Conservation (phyloP, 805 yeast genomes). For the Pichia californica region DNA sequence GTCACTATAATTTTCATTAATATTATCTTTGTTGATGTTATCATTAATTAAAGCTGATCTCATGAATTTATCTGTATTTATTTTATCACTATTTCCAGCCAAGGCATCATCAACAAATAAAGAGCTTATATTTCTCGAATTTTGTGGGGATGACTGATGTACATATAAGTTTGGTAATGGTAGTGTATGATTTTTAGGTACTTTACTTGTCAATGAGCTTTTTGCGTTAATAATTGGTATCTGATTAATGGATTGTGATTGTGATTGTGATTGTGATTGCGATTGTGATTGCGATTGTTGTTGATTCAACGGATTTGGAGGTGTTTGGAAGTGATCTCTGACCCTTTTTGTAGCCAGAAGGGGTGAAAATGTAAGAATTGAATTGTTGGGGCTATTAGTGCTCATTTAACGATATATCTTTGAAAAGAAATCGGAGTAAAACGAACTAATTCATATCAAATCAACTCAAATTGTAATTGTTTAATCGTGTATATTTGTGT, state of each 20-base stretch:
- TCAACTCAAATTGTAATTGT: background rate
- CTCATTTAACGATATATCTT: no score
- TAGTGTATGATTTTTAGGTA: conserved; percentile 9
- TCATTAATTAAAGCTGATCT: no score
- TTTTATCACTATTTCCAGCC: background rate
- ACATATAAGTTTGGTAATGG: conserved; percentile 11
- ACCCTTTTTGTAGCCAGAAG: conserved; percentile 35
- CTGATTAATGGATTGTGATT: no score
- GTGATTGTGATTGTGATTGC: conserved; percentile 14
- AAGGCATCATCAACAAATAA: background rate
- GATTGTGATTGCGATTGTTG: conserved; percentile 4
- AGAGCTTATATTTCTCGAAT: background rate
- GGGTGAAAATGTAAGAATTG: conserved; percentile 71
- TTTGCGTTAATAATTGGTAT: no score
- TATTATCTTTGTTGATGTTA: no score
- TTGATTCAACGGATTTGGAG: conserved; percentile 22
- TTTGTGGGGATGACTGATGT: conserved; percentile 15
- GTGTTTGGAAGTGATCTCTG: conserved; percentile 31
- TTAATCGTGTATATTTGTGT: no score
- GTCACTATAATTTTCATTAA: background rate
- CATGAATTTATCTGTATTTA: no score
- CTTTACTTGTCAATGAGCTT: no score
- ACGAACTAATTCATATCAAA: background rate
- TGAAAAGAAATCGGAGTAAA: no score
- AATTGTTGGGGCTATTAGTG: conserved; percentile 49